phyloP scores from a whole-genome alignment of 2,329 filamentous ascomycete species.

The Chrysoporthe austroafricana region DNA sequence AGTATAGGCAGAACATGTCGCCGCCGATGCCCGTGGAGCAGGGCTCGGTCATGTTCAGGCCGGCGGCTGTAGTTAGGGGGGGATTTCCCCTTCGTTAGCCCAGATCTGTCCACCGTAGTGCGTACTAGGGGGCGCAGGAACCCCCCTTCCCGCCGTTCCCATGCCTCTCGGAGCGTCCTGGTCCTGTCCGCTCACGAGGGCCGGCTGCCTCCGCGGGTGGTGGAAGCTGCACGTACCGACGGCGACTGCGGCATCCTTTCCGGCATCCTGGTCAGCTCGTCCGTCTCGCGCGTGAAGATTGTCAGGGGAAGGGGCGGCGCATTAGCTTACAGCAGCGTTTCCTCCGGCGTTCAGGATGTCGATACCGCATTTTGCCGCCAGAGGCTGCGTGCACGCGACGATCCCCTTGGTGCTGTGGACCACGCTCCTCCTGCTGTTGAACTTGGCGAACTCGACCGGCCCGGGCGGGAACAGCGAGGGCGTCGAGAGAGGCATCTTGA shows the following conservation, averaged over 20 bases:
- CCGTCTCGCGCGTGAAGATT: not conserved
- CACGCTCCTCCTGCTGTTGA: constrained; percentile 82
- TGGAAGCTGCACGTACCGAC: constrained; percentile 57
- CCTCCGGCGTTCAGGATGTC: constrained; percentile 84
- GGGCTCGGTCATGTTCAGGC: constrained; percentile 91
- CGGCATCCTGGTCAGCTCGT: constrained; percentile 23
- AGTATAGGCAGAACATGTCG: constrained; percentile 96
- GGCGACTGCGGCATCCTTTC: constrained; percentile 90
- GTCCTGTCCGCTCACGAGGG: not conserved
- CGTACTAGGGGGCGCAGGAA: too few relatives aligned
- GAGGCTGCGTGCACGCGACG: constrained; percentile 84
- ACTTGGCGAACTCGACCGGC: constrained; percentile 61
- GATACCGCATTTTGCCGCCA: constrained; percentile 87
- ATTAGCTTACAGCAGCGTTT: constrained; percentile 78
- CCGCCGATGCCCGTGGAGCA: constrained; percentile 93
- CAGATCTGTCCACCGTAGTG: not conserved
- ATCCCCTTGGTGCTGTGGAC: constrained; percentile 94
- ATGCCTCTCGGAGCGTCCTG: too few relatives aligned
- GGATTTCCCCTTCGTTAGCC: not conserved
- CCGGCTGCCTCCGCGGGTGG: not conserved
- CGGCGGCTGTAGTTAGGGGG: constrained; percentile 66
- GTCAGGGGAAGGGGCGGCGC: not conserved
- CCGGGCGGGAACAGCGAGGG: constrained; percentile 51
- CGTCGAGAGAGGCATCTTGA: constrained; percentile 52
- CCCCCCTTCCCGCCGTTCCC: too few relatives aligned